Evolutionary conservation across 169 alveolate species (phyloP).

Genomic region (Plasmodium blacklocki): DNA sequence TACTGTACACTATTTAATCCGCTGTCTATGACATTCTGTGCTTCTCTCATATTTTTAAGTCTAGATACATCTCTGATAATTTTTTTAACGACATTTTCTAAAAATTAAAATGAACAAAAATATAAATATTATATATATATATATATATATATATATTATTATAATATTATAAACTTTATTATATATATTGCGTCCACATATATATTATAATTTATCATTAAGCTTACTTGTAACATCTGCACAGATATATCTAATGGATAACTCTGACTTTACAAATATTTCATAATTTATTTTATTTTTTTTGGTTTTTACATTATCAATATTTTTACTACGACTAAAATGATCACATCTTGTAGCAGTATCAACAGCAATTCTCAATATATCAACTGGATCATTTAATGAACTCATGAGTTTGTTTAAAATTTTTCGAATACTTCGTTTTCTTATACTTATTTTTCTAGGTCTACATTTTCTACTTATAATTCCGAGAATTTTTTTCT

Average conservation of each 20-base stretch:
- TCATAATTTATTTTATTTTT: constrained; percentile 33
- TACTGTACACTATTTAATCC: constrained; percentile 44
- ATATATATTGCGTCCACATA: neutral
- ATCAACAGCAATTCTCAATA: constrained; percentile 81
- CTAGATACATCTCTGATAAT: constrained; percentile 36
- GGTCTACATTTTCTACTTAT: constrained; percentile 77
- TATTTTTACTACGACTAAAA: constrained; percentile 9
- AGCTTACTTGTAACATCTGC: constrained; percentile 69
- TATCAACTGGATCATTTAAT: constrained; percentile 82
- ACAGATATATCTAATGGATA: constrained; percentile 58
- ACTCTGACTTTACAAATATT: constrained; percentile 41
- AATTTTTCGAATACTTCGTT: constrained; percentile 55
- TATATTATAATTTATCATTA: no score
- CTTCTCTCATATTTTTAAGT: constrained; percentile 47
- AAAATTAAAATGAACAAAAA: neutral
- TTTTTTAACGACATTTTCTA: constrained; percentile 28
- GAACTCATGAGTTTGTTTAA: constrained; percentile 79
- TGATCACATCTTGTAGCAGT: constrained; percentile 80
- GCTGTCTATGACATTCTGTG: constrained; percentile 22
- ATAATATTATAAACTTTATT: neutral
- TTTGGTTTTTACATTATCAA: neutral
- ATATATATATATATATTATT: neutral
- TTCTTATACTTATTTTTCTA: constrained; percentile 28
- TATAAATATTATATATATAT: neutral
- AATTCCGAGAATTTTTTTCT: constrained; percentile 17